phyloP scores from a whole-genome alignment of 225 moss, liverwort and hornwort species.

The Takakia lepidozioides region DNA sequence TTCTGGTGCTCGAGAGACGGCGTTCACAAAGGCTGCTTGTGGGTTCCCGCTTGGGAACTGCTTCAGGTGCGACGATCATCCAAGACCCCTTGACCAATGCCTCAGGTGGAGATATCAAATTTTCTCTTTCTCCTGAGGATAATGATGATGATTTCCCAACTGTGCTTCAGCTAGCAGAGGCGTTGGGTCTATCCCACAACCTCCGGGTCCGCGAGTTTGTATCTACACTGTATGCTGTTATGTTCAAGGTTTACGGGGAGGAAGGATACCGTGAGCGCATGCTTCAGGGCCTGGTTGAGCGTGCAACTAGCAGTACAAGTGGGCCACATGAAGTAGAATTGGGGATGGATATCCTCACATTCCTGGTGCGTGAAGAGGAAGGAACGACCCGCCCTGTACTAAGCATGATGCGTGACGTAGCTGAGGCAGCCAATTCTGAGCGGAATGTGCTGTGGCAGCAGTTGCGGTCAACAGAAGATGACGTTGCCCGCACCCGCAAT shows the following conservation, averaged over 20 bases:
- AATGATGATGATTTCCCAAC: constrained; percentile 93
- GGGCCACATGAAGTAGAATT: constrained; percentile 91
- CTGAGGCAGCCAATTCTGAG: constrained; percentile 76
- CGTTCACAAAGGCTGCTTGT: constrained; percentile 82
- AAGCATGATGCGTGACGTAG: constrained; percentile 90
- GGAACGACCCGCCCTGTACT: constrained; percentile 91
- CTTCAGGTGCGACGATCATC: constrained; percentile 35
- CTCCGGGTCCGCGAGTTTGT: constrained; percentile 94
- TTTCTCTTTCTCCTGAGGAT: constrained; percentile 57
- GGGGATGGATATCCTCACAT: constrained; percentile 95
- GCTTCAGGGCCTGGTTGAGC: constrained; percentile 90
- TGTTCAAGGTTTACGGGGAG: constrained; percentile 99
- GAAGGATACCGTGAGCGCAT: constrained; percentile 95
- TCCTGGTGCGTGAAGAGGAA: constrained; percentile 96
- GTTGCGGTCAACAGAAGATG: constrained; percentile 79
- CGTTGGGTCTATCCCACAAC: constrained; percentile 74
- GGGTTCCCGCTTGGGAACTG: constrained; percentile 61
- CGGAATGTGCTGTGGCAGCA: constrained; percentile 94
- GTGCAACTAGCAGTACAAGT: constrained; percentile 88
- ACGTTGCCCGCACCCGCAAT: constrained; percentile 58
- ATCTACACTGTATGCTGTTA: constrained; percentile 90
- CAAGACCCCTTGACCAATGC: constrained; percentile 82
- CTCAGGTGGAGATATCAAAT: constrained; percentile 52
- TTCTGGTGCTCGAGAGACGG: constrained; percentile 97
- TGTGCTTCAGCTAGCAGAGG: constrained; percentile 93